Evolutionary conservation across 2,329 filamentous ascomycete species (phyloP).

Genomic region (Penicillium expansum): DNA sequence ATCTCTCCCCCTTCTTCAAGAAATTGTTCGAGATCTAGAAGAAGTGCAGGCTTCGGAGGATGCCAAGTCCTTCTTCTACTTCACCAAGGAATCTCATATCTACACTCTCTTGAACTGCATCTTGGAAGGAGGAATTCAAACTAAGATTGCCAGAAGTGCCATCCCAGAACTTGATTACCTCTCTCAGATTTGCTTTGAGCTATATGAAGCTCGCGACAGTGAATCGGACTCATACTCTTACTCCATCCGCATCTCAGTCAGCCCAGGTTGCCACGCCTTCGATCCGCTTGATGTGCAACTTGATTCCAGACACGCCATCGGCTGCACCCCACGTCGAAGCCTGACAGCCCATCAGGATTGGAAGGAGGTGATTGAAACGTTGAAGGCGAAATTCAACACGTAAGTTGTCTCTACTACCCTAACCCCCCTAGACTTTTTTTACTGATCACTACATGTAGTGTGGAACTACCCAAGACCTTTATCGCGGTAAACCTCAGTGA

Average conservation of each 20-base stretch:
- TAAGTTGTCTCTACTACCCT: constrained; percentile 49
- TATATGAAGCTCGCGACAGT: constrained; percentile 90
- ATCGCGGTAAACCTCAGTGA: constrained; percentile 53
- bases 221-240: constrained; percentile 80
- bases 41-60: constrained; percentile 94
- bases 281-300: constrained; percentile 95
- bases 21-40: constrained; percentile 95
- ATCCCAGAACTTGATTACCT: constrained; percentile 98
- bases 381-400: constrained; percentile 93
- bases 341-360: constrained; percentile 90
- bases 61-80: constrained; percentile 96
- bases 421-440: not conserved
- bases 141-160: constrained; percentile 90
- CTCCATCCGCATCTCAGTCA: constrained; percentile 93
- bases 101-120: constrained; percentile 98
- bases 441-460: constrained; percentile 29
- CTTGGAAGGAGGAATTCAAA: constrained; percentile 91
- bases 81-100: constrained; percentile 98
- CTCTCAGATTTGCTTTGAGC: constrained; percentile 94
- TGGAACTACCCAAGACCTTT: constrained; percentile 53
- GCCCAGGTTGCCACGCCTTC: constrained; percentile 92
- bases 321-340: constrained; percentile 84
- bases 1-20: constrained; percentile 86
- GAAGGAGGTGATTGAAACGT: constrained; percentile 94
- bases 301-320: constrained; percentile 94